phyloP scores from a whole-genome alignment of 1,284 basidiomycete species.

The Ustilago curta region DNA sequence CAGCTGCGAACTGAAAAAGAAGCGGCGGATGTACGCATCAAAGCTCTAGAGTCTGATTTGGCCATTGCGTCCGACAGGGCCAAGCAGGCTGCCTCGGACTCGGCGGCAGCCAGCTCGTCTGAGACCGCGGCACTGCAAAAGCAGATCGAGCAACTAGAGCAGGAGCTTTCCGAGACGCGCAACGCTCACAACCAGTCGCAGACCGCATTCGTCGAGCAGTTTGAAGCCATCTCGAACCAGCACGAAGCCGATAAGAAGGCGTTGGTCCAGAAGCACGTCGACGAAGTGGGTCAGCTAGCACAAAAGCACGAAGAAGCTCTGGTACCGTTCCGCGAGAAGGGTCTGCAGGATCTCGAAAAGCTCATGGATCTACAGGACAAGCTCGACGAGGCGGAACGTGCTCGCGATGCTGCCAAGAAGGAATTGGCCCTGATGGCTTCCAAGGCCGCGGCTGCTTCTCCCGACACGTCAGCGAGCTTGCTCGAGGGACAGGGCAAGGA shows the following conservation, averaged over 20 bases:
- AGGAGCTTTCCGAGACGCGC: slow-evolving; percentile 42
- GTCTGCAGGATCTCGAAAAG: slow-evolving; percentile 35
- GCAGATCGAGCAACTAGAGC: slow-evolving; percentile 36
- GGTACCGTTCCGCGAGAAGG: slow-evolving; percentile 38
- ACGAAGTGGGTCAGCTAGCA: slow-evolving; percentile 34
- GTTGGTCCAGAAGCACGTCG: slow-evolving; percentile 47
- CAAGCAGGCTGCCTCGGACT: slow-evolving; percentile 37
- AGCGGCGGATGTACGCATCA: slow-evolving; percentile 27
- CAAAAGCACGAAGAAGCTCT: slow-evolving; percentile 36
- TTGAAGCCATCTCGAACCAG: slow-evolving; percentile 36
- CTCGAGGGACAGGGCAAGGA: slow-evolving; percentile 35
- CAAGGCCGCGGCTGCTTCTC: slow-evolving; percentile 34
- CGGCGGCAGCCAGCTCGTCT: slow-evolving; percentile 24
- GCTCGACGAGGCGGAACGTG: slow-evolving; percentile 50
- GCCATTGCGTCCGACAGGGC: slow-evolving; percentile 30
- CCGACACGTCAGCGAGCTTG: slow-evolving; percentile 29
- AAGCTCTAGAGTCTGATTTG: slow-evolving; percentile 39
- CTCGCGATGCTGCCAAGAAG: slow-evolving; percentile 35
- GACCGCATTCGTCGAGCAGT: slow-evolving; percentile 50
- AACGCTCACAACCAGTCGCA: slow-evolving; percentile 48
- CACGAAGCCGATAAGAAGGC: slow-evolving; percentile 39
- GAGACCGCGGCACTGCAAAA: slow-evolving; percentile 34
- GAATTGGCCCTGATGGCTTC: slow-evolving; percentile 31
- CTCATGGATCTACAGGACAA: slow-evolving; percentile 55
- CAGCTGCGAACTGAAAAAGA: slow-evolving; percentile 42